Base-by-base conservation (phyloP, 2,329 filamentous ascomycete species). In the Apiospora hydei region DNA sequence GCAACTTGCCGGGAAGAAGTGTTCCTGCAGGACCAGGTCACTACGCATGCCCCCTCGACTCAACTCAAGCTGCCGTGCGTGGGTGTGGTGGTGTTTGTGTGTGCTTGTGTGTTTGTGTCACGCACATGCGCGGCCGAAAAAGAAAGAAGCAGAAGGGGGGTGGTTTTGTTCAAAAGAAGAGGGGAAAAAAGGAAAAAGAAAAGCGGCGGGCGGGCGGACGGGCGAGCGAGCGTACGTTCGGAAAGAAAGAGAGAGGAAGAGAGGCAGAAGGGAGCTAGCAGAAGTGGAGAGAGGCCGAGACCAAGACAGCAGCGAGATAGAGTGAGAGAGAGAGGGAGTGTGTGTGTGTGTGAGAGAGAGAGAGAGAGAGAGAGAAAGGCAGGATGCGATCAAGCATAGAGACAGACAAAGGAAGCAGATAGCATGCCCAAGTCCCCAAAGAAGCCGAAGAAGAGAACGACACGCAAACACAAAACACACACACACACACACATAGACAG, bases 21-120 rank as follows among this genome's bases (percentile, higher is more conserved):
- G 57, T 64, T 41, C 21, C 57, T 64, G 34, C 57, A 64, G 57
- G 57, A 38, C 30, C 57, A 38, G 57, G 57, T 64, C 57, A 64
- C 57, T 64, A 64, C 57, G 41, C 57, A 64, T 64, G 57, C 57
- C 57, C 30, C 53, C 38, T 30, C 26, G 26, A 38, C 10, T 64
- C 30, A n/a, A 64, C 57, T n/a, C 67, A n/a, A 49, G 44, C 43
- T 34, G 44, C 10, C 18, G 26, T 69, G 26, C 49, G 34, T 69
- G 43, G 30, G 43, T 47, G 43, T 34, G 41, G 11, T 30, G 11
- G 26, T 57, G 24, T 5, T 21, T 46, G 10, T 30, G 26, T 66
- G 26, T 57, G 24, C 2, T 21, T 46, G 10, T 30, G 26, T 66
- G 16, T 67, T 41, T 69, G 26, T 69, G 44, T n/a, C 34, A n/a